phyloP scores from a whole-genome alignment of 2,329 filamentous ascomycete species.

The Drechslerella stenobrocha region DNA sequence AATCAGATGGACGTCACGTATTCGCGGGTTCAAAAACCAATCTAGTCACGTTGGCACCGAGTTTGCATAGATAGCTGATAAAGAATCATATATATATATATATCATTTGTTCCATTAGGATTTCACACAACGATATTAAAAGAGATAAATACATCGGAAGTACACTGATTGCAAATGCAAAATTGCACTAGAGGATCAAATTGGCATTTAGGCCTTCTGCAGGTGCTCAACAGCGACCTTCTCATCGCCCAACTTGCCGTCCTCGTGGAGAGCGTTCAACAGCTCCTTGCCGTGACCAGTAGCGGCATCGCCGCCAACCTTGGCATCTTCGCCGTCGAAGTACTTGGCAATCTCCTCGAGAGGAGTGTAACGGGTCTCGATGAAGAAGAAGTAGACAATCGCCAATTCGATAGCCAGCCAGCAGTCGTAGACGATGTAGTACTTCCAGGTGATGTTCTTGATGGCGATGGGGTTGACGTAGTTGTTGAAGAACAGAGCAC shows the following conservation, averaged over 20 bases:
- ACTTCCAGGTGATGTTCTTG: conserved; percentile 58
- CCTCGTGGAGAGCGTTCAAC: conserved; percentile 49
- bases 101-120: conserved; percentile 27
- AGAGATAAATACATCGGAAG: conserved; percentile 31
- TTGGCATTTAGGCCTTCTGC: conserved; percentile 38
- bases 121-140: conserved; percentile 41
- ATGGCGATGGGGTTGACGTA: conserved; percentile 60
- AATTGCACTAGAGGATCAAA: conserved; percentile 15
- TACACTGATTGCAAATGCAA: conserved; percentile 19
- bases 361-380: conserved; percentile 57
- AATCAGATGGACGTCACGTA: not conserved
- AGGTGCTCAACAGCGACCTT: conserved; percentile 46
- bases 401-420: conserved; percentile 57
- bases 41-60: too few species aligned
- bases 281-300: conserved; percentile 47
- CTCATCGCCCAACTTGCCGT: conserved; percentile 43
- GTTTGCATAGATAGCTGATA: not conserved
- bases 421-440: conserved; percentile 58
- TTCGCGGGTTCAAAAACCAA: not conserved
- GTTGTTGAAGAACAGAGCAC: conserved; percentile 60
- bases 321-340: conserved; percentile 58
- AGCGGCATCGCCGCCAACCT: conserved; percentile 48
- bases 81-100: conserved; percentile 3
- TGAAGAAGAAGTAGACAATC: conserved; percentile 59
- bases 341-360: conserved; percentile 59